Base-by-base conservation (phyloP, 139 green algal genomes). In the Picochlorum sp. region DNA sequence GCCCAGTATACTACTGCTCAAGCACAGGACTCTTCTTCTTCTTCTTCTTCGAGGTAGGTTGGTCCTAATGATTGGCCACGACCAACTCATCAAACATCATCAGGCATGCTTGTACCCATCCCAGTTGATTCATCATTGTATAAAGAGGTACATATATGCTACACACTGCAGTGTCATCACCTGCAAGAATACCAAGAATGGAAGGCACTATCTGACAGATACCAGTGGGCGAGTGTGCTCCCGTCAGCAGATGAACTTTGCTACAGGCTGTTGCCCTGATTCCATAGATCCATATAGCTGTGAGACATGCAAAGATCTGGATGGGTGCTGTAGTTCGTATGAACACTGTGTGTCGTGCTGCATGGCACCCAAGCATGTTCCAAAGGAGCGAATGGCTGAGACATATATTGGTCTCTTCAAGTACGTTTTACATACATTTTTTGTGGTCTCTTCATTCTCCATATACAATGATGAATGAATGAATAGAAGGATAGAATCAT, bases 301-400 rank as follows among this genome's bases (percentile, higher is more conserved):
- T 49, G 47, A 82, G 13, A 85, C 47, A 73, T 87, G 58, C 23
- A 3, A 20, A 60, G 45, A 21, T 41, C 20, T n/a, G 44, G 83
- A 89, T 73, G 62, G 57, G 16, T 94, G 87, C 77, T 94, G 87
- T 67, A 60, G 72, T 1, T 71, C 78, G 34, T 91, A 83, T 60
- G 86, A 92, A 64, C 55, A 78, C 38, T 94, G 87, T 56, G 82
- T 94, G 10, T 90, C 87, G 1, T 94, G 87, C 74, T 94, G 87
- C 68, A 59, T 92, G 60, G 52, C 60, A 1, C 84, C 87, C 0
- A 26, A 67, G 10, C 28, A 90, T 47, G 52, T 76, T 28, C 68
- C 76, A 1, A 59, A 65, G 2, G 57, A 67, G 13, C 28, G 65
- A 4, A 64, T 78, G 21, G 34, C 44, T 26, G 10, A 26, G 10